Evolutionary conservation across 805 yeast species (phyloP).

Genomic region (Candida lessepsii): DNA sequence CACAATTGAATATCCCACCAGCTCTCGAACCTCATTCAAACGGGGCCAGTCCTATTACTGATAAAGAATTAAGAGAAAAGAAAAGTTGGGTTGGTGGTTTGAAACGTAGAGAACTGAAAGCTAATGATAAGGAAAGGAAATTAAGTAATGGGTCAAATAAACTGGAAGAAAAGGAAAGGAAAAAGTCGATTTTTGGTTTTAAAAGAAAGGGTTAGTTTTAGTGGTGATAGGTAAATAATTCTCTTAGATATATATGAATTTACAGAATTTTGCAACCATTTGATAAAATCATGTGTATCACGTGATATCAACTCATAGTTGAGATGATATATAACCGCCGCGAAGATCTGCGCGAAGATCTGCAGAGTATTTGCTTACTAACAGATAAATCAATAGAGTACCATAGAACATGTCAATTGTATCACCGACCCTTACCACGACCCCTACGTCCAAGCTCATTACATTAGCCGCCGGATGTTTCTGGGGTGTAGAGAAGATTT

Average conservation of each 20-base stretch:
- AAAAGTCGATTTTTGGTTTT: slow-evolving; percentile 38
- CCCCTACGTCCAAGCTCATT: slow-evolving; percentile 33
- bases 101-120: slow-evolving; percentile 29
- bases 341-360: too few relatives aligned
- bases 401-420: slow-evolving; percentile 14
- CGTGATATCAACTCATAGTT: slow-evolving; percentile 6
- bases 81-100: slow-evolving; percentile 43
- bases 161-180: slow-evolving; percentile 19
- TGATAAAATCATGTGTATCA: neutral
- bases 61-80: slow-evolving; percentile 26
- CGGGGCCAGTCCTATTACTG: slow-evolving; percentile 3
- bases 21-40: neutral
- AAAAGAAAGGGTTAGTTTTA: slow-evolving; percentile 26
- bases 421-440: slow-evolving; percentile 36
- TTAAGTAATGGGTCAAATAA: slow-evolving; percentile 20
- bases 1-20: slow-evolving; percentile 6
- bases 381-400: too few relatives aligned
- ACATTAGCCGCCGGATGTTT: slow-evolving; percentile 65
- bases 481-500: slow-evolving; percentile 89
- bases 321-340: too few relatives aligned
- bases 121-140: slow-evolving; percentile 20
- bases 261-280: too few relatives aligned
- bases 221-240: too few relatives aligned
- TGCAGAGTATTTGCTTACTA: too few relatives aligned
- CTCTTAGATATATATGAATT: neutral